A percentile compares a stretch with the other conserved stretches of the same genome.
phyloP scores from a whole-genome alignment of 2,329 filamentous ascomycete genomes.

The Sphaceloma murrayae region DNA sequence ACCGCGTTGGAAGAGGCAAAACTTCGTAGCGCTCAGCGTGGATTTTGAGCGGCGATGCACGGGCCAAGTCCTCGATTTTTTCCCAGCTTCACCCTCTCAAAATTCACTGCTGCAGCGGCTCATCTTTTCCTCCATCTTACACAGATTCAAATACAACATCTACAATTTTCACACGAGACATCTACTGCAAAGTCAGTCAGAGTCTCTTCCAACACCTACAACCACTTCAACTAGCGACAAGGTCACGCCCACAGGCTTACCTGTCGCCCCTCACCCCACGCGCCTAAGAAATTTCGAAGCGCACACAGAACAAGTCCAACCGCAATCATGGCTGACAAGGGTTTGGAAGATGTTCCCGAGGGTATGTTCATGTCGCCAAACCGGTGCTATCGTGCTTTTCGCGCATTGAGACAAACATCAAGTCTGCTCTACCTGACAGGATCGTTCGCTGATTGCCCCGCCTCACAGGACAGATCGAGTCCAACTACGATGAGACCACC shows the following conservation, averaged over 20 bases:
- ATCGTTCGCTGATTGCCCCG: slow-evolving; percentile 4
- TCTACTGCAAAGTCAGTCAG: slow-evolving; percentile 16
- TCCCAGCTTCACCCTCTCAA: neutral
- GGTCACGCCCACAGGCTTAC: slow-evolving; percentile 12
- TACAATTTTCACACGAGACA: slow-evolving; percentile 1
- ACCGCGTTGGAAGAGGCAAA: no score
- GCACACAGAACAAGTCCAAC: slow-evolving; percentile 37
- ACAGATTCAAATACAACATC: slow-evolving; percentile 2
- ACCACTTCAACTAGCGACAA: slow-evolving; percentile 5
- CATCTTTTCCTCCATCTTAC: slow-evolving; percentile 2
- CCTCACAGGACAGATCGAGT: slow-evolving; percentile 87
- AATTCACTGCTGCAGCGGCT: slow-evolving; percentile 44
- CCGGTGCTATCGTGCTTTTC: neutral
- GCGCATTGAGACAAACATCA: slow-evolving; percentile 8
- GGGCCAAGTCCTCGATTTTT: no score
- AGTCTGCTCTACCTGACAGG: neutral
- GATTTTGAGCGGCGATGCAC: no score
- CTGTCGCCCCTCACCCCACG: slow-evolving; percentile 12
- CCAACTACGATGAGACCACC: slow-evolving; percentile 99
- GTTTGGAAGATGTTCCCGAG: slow-evolving; percentile 96
- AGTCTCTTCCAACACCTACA: slow-evolving; percentile 11
- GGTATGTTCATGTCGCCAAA: slow-evolving; percentile 50
- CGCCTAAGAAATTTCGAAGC: slow-evolving; percentile 15
- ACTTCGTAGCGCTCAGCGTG: no score
- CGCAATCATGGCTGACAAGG: slow-evolving; percentile 99